Evolutionary conservation across 768 basidiomycete genomes (phyloP).

Genomic region (Phlebiopsis flavidoalba): DNA sequence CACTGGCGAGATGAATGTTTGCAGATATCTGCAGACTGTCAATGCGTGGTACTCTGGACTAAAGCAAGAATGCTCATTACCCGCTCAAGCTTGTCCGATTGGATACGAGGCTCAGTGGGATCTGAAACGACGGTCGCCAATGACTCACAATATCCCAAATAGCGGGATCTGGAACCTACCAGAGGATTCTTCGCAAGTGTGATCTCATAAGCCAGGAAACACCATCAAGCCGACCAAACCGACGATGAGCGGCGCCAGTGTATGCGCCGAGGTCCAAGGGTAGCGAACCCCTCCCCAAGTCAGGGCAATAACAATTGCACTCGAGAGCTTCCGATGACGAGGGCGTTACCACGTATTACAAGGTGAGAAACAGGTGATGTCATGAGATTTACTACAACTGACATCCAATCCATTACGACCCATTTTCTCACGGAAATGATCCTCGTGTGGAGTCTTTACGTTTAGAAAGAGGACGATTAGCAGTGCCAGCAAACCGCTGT

Average conservation of each 20-base stretch:
- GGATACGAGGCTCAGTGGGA: neutral
- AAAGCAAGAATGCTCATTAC: neutral
- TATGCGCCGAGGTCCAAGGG: conserved; percentile 26
- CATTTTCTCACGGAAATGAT: conserved; percentile 17
- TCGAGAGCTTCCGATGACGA: conserved; percentile 19
- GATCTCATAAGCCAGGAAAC: conserved; percentile 29
- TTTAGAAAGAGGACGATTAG: conserved; percentile 16
- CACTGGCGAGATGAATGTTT: conserved; percentile 6
- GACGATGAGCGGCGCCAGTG: conserved; percentile 31
- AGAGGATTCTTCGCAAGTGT: conserved; percentile 20
- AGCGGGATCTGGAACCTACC: conserved; percentile 13
- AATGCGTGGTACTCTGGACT: neutral
- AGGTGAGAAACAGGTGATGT: neutral
- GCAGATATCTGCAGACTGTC: neutral
- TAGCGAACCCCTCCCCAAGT: conserved; percentile 31
- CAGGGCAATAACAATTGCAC: conserved; percentile 14
- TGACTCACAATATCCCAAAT: neutral
- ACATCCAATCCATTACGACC: conserved; percentile 28
- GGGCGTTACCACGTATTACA: conserved; percentile 17
- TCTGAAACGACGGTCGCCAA: neutral
- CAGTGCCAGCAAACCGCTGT: conserved; percentile 13
- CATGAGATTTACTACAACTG: neutral
- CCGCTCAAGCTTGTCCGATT: conserved; percentile 13
- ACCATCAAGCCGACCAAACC: conserved; percentile 27
- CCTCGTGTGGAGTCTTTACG: conserved; percentile 16